Evolutionary conservation across 176 grass and related monocot genomes (phyloP), one percentile per base, ranked within the genome.

Genomic region (Pontederia paniculata): DNA sequence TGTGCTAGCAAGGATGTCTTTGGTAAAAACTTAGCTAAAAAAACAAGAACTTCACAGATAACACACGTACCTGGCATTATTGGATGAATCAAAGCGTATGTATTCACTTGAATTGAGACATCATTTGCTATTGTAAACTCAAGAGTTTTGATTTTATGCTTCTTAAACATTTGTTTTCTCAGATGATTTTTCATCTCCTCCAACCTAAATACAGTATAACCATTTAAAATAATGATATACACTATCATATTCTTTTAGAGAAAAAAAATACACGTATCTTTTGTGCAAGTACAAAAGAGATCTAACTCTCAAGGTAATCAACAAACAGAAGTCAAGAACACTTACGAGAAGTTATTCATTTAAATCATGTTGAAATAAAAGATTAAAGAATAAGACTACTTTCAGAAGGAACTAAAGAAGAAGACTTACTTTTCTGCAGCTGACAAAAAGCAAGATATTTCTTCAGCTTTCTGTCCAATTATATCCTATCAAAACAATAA

Each of bases 81-180:
- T 74, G 79, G 79, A 63, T 77, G 82, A 58, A 78, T 74, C 74
- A 96, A 60, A 19, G 82, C 85, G 78, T 84, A 89, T 65, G 91
- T 81, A 66, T 96, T 89, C 21, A 96, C 91, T 77, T 96, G 79
- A 58, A 96, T 96, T 53, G 66, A 89, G 67, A 96, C 60, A 73
- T 71, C 79, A 87, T 77, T 83, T 51, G 80, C 76, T 63, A 96
- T 83, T 63, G 74, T 77, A 83, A 96, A 89, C 57, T 70, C 46
- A 70, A 96, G 79, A 67, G 91, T 96, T 73, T 75, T 96, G 47
- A 96, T 74, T 81, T 78, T 96, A 10, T 79, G 82, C 52, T 86
- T 96, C 70, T 89, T 89, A 60, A 87, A 86, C 48, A 96, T 89
- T 60, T 79, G 74, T 65, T 89, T 96, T 78, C 83, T 96, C 60